phyloP scores from a whole-genome alignment of 2,329 filamentous ascomycete genomes.

The Neopestalotiopsis sp. region DNA sequence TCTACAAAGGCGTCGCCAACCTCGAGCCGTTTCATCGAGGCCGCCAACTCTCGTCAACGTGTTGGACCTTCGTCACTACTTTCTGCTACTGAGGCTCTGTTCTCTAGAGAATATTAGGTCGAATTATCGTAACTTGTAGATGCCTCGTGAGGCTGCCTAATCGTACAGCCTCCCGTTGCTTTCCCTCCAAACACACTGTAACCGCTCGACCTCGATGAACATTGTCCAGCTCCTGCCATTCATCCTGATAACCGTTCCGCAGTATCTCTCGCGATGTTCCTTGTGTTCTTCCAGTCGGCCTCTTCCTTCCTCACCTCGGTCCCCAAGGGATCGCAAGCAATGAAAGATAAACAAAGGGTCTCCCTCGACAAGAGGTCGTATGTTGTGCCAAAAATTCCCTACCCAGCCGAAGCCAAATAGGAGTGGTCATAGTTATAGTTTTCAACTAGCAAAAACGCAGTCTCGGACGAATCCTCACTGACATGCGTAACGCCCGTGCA shows the following conservation, averaged over 20 bases:
- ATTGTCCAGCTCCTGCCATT: too few species aligned
- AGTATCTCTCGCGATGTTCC: not conserved
- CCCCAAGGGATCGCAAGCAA: conserved; percentile 51
- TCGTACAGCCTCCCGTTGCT: too few species aligned
- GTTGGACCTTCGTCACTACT: too few species aligned
- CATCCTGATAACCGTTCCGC: too few species aligned
- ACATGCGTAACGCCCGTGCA: conserved; percentile 82
- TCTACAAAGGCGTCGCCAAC: too few species aligned
- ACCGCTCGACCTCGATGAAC: too few species aligned
- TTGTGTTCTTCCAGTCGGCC: not conserved
- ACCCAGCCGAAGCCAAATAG: conserved; percentile 70
- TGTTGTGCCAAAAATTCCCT: conserved; percentile 80
- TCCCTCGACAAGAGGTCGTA: conserved; percentile 38
- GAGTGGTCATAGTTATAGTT: conserved; percentile 82
- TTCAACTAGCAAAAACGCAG: conserved; percentile 90
- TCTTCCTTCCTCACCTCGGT: conserved; percentile 56
- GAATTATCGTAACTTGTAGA: not conserved
- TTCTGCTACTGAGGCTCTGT: too few species aligned
- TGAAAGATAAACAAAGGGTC: conserved; percentile 49
- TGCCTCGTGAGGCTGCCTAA: not conserved
- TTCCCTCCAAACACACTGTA: too few species aligned
- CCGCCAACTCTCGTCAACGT: too few species aligned
- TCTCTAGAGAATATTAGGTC: not conserved
- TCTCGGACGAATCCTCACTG: conserved; percentile 89
- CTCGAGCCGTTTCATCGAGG: too few species aligned